Base-by-base conservation (phyloP, 257 asterid genomes). In the Jaltomata sinuosa region DNA sequence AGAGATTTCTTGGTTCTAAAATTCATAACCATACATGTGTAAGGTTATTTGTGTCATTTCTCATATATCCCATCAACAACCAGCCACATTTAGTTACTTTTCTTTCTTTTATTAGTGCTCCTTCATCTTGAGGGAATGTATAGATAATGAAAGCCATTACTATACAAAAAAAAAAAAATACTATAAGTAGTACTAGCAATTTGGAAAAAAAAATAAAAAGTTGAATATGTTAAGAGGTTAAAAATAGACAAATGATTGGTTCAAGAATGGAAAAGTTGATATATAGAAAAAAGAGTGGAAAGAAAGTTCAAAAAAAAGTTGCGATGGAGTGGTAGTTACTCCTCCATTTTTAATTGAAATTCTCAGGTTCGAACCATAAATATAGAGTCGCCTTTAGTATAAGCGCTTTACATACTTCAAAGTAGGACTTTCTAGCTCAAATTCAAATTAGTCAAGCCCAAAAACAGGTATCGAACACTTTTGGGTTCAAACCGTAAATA, bases 101-200 rank as follows among this genome's bases (percentile, higher is more conserved):
- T 34, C 64, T 68, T 45, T 29, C 6, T 62, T 9, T 80, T n/a
- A n/a, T n/a, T 53, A 9, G 29, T 34, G 9, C 45, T 25, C 79
- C 84, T 68, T 64, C 47, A 12, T 62, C 62, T 82, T 27, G 61
- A 64, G 84, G 84, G 79, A 19, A 64, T 27, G 18, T 82, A 76
- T 9, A 25, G 64, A 82, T 82, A 36, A 65, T 29, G 59, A 82
- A 64, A 47, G 62, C 61, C 36, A 49, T 21, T 16, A 71, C 21
- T 71, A 71, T 5, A 67, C 15, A 3, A 32, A 36, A 65, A 7
- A 8, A 16, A 27, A 0, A 59, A 22, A 11, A 11, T 72, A 40
- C 55, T 69, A 74, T 45, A 74, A 74, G 34, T 45, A 74, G 16
- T 42, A 14, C 34, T 7, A 25, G 81, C 80, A 42, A 47, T 18